These are phyloP conservation scores for Xylariaceae sp. DNA, from an alignment of 2,329 filamentous ascomycete species.

Conservation along the genomic window DNA sequence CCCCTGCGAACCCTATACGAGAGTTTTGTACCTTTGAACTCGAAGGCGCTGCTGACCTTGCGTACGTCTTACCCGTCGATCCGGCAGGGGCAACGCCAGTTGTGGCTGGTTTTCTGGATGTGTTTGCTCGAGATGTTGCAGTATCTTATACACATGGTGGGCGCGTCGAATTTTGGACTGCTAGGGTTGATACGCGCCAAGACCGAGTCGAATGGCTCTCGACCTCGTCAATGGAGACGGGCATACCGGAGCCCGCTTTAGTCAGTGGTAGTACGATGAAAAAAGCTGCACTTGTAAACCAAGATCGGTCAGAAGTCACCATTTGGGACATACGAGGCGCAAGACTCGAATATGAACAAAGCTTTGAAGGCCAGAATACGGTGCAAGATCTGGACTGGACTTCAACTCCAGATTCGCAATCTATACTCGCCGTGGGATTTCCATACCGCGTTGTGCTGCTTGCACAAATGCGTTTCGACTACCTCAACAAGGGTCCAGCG, in stretches of 20 bases:
- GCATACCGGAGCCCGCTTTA: constrained; percentile 66
- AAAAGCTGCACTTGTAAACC: constrained; percentile 79
- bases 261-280: constrained; percentile 83
- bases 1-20: constrained; percentile 47
- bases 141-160: constrained; percentile 78
- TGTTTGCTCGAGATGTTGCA: constrained; percentile 80
- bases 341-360: constrained; percentile 75
- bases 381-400: constrained; percentile 93
- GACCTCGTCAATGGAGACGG: constrained; percentile 78
- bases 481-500: constrained; percentile 80
- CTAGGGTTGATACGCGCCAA: constrained; percentile 61
- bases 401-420: constrained; percentile 82
- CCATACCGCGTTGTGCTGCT: constrained; percentile 79
- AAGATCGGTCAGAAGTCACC: constrained; percentile 67
- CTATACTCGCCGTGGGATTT: constrained; percentile 88
- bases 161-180: constrained; percentile 79
- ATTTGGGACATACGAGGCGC: constrained; percentile 88
- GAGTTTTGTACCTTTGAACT: constrained; percentile 72
- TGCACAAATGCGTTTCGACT: constrained; percentile 86
- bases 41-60: constrained; percentile 53
- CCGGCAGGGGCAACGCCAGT: constrained; percentile 71
- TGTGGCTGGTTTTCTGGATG: constrained; percentile 75
- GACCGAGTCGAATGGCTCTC: constrained; percentile 72
- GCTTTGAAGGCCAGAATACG: constrained; percentile 66
- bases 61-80: constrained; percentile 75